Conservation (phyloP, 164 flowering plant species). For the Vitis labrusca region DNA sequence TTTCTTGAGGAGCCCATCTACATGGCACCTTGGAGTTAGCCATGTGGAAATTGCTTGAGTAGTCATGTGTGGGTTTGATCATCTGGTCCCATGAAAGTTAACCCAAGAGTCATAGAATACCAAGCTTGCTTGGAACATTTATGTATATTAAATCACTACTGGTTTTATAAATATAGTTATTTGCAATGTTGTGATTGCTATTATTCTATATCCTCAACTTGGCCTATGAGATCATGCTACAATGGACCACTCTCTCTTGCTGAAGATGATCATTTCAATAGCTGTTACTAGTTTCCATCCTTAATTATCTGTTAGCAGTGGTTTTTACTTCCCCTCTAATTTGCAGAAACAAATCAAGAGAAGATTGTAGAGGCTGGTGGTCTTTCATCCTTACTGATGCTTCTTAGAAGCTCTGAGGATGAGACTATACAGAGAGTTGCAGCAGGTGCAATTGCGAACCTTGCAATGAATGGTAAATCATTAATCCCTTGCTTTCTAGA, state of each 20-base stretch:
- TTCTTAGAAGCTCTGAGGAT: slow-evolving; percentile 78
- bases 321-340: slow-evolving; percentile 17
- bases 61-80: too few relatives aligned
- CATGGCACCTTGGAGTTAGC: too few relatives aligned
- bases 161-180: neutral
- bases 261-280: neutral
- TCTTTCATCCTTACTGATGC: slow-evolving; percentile 79
- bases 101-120: too few relatives aligned
- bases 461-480: slow-evolving; percentile 89
- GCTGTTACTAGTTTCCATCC: neutral
- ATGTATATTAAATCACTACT: neutral
- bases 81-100: too few relatives aligned
- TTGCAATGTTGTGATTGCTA: neutral
- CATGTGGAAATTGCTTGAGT: too few relatives aligned
- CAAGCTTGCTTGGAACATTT: neutral
- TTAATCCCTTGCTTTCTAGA: neutral
- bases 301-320: neutral
- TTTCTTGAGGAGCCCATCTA: too few relatives aligned
- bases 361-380: slow-evolving; percentile 98
- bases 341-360: slow-evolving; percentile 83
- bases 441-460: slow-evolving; percentile 97
- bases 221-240: neutral
- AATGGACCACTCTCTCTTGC: neutral
- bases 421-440: slow-evolving; percentile 92
- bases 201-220: neutral